Evolutionary conservation across 2,329 filamentous ascomycete genomes (phyloP).

Genomic region (Rhinocladiella similis): DNA sequence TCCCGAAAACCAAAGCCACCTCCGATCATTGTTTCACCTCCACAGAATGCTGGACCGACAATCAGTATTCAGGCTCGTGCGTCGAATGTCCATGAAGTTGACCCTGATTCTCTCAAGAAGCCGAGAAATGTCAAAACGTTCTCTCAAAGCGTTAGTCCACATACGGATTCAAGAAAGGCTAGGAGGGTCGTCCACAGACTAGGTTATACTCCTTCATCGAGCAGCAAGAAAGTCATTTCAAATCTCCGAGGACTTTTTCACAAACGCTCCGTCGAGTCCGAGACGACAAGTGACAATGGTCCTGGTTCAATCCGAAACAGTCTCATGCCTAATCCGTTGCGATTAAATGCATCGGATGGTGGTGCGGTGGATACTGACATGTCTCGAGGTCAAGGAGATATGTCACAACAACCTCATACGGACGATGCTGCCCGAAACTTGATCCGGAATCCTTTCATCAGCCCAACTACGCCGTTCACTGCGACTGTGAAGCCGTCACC

Average conservation of each 20-base stretch:
- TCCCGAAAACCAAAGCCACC: slow-evolving; percentile 24
- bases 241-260: slow-evolving; percentile 31
- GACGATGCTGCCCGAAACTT: slow-evolving; percentile 3
- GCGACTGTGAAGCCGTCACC: slow-evolving; percentile 24
- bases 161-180: slow-evolving; percentile 10
- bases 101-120: slow-evolving; percentile 5
- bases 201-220: slow-evolving; percentile 21
- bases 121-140: slow-evolving; percentile 22
- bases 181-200: slow-evolving; percentile 14
- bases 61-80: slow-evolving; percentile 1
- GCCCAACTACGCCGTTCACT: slow-evolving; percentile 21
- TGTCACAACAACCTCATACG: background rate
- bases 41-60: background rate
- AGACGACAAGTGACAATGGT: background rate
- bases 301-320: slow-evolving; percentile 16
- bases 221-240: slow-evolving; percentile 30
- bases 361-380: background rate
- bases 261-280: slow-evolving; percentile 27
- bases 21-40: slow-evolving; percentile 21
- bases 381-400: background rate
- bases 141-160: slow-evolving; percentile 17
- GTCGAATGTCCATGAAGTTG: slow-evolving; percentile 5
- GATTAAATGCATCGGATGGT: background rate
- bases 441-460: slow-evolving; percentile 13
- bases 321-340: slow-evolving; percentile 11